These are phyloP conservation scores for Daldinia caldariorum DNA, from an alignment of 495 filamentous ascomycete species.

Conservation along the genomic window DNA sequence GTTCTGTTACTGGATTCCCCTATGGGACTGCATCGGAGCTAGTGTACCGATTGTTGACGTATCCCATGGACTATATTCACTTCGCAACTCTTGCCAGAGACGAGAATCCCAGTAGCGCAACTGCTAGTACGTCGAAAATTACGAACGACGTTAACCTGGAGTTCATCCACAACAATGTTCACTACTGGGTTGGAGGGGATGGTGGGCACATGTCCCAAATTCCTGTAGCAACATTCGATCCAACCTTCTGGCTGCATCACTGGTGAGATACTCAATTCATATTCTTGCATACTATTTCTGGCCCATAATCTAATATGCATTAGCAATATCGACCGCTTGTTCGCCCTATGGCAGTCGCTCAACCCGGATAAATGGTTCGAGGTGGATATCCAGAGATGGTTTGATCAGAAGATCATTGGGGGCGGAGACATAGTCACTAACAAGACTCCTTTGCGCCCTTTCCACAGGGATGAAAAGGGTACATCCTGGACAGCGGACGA, in stretches of 20 bases:
- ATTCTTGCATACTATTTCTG: too few species aligned
- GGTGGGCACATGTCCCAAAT: constrained; percentile 56
- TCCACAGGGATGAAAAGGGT: constrained; percentile 34
- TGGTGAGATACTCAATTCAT: constrained; percentile 36
- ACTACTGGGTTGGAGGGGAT: constrained; percentile 49
- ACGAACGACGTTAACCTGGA: constrained; percentile 41
- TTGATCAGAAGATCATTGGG: constrained; percentile 15
- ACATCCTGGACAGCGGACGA: constrained; percentile 33
- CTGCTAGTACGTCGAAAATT: too few species aligned
- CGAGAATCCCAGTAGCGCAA: too few species aligned
- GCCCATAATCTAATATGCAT: neutral
- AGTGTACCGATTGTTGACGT: too few species aligned
- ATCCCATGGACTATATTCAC: too few species aligned
- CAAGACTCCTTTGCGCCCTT: constrained; percentile 43
- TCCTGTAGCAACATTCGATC: constrained; percentile 55
- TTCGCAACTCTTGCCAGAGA: too few species aligned
- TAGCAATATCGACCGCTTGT: constrained; percentile 56
- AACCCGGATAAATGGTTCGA: constrained; percentile 48
- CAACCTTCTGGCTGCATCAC: constrained; percentile 56
- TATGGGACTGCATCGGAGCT: too few species aligned
- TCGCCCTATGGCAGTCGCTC: constrained; percentile 54
- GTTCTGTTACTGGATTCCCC: too few species aligned
- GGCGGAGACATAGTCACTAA: neutral
- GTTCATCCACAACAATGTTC: constrained; percentile 55
- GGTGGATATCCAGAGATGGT: constrained; percentile 38